Conservation (phyloP, 768 basidiomycete genomes). For the Harrya chromipes region DNA sequence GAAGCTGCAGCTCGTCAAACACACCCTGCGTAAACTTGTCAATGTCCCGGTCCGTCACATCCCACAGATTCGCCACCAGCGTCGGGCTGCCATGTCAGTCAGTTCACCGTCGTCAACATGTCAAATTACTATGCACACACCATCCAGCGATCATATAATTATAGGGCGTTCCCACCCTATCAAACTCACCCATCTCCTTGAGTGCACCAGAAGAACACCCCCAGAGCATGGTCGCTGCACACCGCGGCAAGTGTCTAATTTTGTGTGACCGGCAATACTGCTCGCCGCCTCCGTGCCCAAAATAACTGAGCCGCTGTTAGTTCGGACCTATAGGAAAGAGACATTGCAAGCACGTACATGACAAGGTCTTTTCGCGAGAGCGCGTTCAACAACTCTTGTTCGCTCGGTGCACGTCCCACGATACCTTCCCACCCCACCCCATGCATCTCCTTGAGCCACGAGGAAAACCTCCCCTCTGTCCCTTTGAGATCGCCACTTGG, state of each 20-base stretch:
- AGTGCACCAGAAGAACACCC: conserved; percentile 94
- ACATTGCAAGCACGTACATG: conserved; percentile 57
- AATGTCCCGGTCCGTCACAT: conserved; percentile 96
- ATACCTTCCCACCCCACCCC: conserved; percentile 81
- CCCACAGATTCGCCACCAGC: conserved; percentile 94
- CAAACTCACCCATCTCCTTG: conserved; percentile 91
- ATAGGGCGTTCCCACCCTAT: conserved; percentile 86
- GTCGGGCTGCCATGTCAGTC: conserved; percentile 60
- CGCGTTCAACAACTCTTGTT: conserved; percentile 77
- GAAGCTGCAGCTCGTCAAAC: conserved; percentile 66
- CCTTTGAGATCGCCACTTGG: conserved; percentile 85
- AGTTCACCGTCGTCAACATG: background rate
- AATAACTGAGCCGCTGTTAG: conserved; percentile 59
- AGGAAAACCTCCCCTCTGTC: conserved; percentile 78
- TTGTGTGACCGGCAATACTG: conserved; percentile 90
- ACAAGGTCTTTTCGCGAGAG: conserved; percentile 76
- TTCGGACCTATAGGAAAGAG: background rate
- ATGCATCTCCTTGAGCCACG: conserved; percentile 75
- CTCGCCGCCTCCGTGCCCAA: conserved; percentile 95
- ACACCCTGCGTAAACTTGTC: conserved; percentile 88
- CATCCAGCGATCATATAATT: conserved; percentile 98
- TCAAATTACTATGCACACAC: conserved; percentile 52
- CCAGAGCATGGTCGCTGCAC: conserved; percentile 97
- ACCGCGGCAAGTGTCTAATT: conserved; percentile 75
- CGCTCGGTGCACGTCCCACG: conserved; percentile 70